Evolutionary conservation across 345 rosid species (phyloP).

Genomic region (Gossypium thurberi): DNA sequence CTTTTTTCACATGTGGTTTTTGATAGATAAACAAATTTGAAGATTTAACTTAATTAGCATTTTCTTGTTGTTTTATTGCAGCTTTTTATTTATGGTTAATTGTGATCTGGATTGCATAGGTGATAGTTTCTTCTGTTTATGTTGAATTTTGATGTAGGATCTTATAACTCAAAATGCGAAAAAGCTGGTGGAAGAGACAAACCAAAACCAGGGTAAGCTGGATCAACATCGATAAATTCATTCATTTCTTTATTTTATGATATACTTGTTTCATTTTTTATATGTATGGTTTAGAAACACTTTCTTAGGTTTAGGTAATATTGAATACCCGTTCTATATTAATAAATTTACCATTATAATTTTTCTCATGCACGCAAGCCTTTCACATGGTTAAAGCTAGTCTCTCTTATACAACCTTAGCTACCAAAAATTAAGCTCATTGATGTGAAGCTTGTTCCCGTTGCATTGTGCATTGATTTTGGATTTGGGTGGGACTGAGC

Average conservation of each 20-base stretch:
- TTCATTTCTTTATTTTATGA: neutral
- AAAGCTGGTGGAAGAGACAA: conserved; percentile 12
- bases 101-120: neutral
- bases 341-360: neutral
- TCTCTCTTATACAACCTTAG: neutral
- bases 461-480: neutral
- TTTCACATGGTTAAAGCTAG: neutral
- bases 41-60: neutral
- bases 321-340: neutral
- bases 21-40: neutral
- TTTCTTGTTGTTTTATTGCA: neutral
- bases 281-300: neutral
- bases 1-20: neutral
- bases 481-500: neutral
- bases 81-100: neutral
- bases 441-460: neutral
- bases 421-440: neutral
- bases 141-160: conserved; percentile 26
- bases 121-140: conserved; percentile 13
- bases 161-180: conserved; percentile 17
- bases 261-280: neutral
- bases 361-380: neutral
- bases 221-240: neutral
- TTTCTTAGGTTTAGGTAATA: neutral
- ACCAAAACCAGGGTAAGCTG: conserved; percentile 28